Conservation (phyloP, 129 eudicot species). For the Tagetes patula region DNA sequence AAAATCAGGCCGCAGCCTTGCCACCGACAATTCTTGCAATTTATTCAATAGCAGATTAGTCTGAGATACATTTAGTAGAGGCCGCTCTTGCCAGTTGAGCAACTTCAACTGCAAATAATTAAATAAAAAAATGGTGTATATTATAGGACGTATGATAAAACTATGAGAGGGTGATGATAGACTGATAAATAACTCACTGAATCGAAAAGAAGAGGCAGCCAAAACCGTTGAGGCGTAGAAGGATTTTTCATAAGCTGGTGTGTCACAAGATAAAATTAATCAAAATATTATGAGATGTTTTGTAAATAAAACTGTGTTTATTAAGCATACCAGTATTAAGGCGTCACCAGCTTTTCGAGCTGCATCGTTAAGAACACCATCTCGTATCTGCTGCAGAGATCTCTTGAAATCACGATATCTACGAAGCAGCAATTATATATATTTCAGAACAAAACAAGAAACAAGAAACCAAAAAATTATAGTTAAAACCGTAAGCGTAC, state of each 20-base stretch:
- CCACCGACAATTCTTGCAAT: constrained; percentile 79
- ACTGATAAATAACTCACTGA: constrained; percentile 55
- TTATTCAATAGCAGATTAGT: constrained; percentile 73
- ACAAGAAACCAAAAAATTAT: not conserved
- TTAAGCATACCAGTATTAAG: constrained; percentile 56
- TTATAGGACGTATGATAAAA: not conserved
- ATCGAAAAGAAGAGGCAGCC: constrained; percentile 83
- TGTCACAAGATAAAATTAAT: constrained; percentile 3
- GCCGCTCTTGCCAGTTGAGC: constrained; percentile 73
- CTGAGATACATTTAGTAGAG: constrained; percentile 70
- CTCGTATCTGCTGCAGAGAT: constrained; percentile 78
- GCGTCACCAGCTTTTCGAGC: constrained; percentile 79
- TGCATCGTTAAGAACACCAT: constrained; percentile 51
- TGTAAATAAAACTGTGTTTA: not conserved
- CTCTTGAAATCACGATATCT: constrained; percentile 91
- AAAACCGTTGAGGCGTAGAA: constrained; percentile 92
- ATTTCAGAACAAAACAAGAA: constrained; percentile 11
- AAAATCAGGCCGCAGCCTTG: constrained; percentile 74
- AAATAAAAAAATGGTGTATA: not conserved
- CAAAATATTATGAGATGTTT: not conserved
- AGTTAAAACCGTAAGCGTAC: constrained; percentile 43
- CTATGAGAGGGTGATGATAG: not conserved
- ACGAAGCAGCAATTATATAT: constrained; percentile 26
- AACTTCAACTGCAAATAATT: constrained; percentile 63
- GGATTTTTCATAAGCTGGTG: constrained; percentile 94